Percentiles rank a stretch among this genome's conserved stretches.
Conservation (phyloP, 345 rosid species). For the Lenwebbia sp. region DNA sequence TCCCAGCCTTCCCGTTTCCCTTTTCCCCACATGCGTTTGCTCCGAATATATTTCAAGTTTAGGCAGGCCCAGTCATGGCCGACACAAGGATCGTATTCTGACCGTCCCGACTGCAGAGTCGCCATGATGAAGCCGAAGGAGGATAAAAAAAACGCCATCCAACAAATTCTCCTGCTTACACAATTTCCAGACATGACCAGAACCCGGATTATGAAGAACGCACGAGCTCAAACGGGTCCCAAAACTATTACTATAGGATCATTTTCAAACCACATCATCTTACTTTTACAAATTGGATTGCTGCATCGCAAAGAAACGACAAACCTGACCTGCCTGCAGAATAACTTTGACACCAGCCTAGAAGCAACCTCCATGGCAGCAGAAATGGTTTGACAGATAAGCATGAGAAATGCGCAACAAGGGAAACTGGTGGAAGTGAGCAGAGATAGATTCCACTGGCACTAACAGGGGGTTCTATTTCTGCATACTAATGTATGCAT, state of each 20-base stretch:
- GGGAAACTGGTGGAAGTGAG: background rate
- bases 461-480: background rate
- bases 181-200: background rate
- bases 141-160: background rate
- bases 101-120: no score
- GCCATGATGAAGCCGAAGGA: background rate
- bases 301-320: background rate
- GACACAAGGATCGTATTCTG: background rate
- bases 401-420: background rate
- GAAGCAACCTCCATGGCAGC: background rate
- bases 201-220: background rate
- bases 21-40: background rate
- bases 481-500: background rate
- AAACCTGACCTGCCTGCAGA: background rate
- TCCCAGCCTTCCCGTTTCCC: background rate
- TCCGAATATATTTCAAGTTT: background rate
- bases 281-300: background rate
- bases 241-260: background rate
- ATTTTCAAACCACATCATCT: background rate
- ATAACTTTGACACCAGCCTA: background rate
- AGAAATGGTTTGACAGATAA: background rate
- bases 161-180: background rate
- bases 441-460: background rate
- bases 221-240: background rate
- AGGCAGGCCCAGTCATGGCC: background rate